A percentile compares a stretch with the other conserved stretches of the same genome.
phyloP scores from a whole-genome alignment of 73 alveolate genomes.

The Stentor roeselii region DNA sequence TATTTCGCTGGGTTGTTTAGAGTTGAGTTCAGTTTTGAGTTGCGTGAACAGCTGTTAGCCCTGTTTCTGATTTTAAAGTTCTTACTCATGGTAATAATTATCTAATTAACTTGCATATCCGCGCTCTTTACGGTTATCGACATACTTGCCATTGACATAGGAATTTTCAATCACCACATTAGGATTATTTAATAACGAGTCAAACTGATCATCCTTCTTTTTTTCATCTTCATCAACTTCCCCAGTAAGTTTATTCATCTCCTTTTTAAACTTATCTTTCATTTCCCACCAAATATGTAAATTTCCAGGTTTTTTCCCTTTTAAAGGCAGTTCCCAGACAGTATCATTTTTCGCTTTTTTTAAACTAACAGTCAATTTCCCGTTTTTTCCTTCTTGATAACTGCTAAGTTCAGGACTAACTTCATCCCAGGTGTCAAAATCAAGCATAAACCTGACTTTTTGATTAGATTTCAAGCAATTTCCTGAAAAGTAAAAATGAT shows the following conservation, averaged over 20 bases:
- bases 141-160: slow-evolving; percentile 12
- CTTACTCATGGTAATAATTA: too few relatives aligned
- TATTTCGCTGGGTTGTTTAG: not conserved
- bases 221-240: slow-evolving; percentile 44
- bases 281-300: slow-evolving; percentile 59
- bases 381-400: slow-evolving; percentile 35
- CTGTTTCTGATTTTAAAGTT: not conserved
- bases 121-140: slow-evolving; percentile 20
- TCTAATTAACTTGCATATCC: too few relatives aligned
- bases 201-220: not conserved
- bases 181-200: slow-evolving; percentile 15
- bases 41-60: not conserved
- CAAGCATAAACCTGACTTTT: slow-evolving; percentile 32
- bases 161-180: slow-evolving; percentile 19
- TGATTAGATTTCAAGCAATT: slow-evolving; percentile 40
- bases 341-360: slow-evolving; percentile 27
- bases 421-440: slow-evolving; percentile 32
- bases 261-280: slow-evolving; percentile 55
- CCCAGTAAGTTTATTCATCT: slow-evolving; percentile 33
- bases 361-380: slow-evolving; percentile 47
- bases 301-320: slow-evolving; percentile 42
- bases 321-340: slow-evolving; percentile 45
- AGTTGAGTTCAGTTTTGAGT: not conserved
- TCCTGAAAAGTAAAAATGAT: slow-evolving; percentile 31
- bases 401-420: slow-evolving; percentile 34